Base-by-base conservation (phyloP, 441 rosid genomes). In the Erysimum cheiri region DNA sequence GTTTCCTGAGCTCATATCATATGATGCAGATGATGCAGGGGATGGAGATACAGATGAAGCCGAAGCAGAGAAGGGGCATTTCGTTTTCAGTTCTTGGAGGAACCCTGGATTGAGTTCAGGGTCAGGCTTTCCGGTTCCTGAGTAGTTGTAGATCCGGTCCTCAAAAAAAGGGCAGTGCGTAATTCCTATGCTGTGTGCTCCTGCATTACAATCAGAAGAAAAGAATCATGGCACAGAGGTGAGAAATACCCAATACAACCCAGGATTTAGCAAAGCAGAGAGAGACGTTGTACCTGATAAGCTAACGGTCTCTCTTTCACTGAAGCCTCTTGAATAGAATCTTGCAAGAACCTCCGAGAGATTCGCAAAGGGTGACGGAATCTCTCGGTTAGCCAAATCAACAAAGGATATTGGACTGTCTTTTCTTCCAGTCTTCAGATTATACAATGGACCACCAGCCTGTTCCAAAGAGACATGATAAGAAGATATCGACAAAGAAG, bases 381-480 rank as follows among this genome's bases (percentile, higher is more conserved):
- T 19, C 22, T 19, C 76, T 89, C 84, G 3, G 14, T n/a, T 6
- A 79, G 37, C 28, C 91, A 95, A 8, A 37, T 57, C 1, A 78
- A 81, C 31, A 72, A 75, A 90, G 17, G 89, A 59, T 4, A 37
- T 33, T 8, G 44, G 49, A 43, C 89, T 75, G 41, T 89, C 96
- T 69, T 74, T 84, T 73, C 96, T 81, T 48, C 93, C 97, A 15
- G 91, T 85, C 43, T 68, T 69, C 47, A 88, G 57, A 7, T 90
- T 92, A 79, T 89, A 89, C 71, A 80, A 88, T 8, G 96, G 94
- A 53, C 97, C 96, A 60, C 94, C 94, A 36, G 87, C 74, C 91
- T 88, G 76, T 64, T 36, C 56, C 76, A 54, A 62, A 36, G 6
- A 60, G 22, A 19, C 5, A 52, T 29, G 24, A 41, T n/a, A 31